A percentile compares a stretch with the other conserved stretches of the same genome.
These are phyloP conservation scores for Serpula lacrymans DNA, from an alignment of 768 basidiomycete species.

Conservation along the genomic window DNA sequence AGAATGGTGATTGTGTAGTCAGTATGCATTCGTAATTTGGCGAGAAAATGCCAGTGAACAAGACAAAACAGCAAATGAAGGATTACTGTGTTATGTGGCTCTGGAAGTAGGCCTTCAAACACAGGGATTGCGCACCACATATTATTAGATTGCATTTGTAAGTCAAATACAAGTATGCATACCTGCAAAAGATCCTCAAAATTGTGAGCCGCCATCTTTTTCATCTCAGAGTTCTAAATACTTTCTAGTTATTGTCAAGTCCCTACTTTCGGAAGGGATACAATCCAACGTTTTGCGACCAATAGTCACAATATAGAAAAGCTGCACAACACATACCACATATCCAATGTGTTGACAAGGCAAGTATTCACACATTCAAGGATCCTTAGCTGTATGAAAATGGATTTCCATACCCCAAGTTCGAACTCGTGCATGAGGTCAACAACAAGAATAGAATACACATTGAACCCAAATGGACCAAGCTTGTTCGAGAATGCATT, in stretches of 20 bases:
- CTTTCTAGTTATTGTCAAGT: background rate
- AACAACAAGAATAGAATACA: conserved; percentile 23
- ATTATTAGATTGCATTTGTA: too few relatives aligned
- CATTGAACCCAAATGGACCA: conserved; percentile 14
- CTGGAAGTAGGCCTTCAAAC: conserved; percentile 33
- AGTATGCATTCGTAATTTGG: conserved; percentile 39
- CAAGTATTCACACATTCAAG: conserved; percentile 9
- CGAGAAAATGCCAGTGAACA: conserved; percentile 36
- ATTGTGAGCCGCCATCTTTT: too few relatives aligned
- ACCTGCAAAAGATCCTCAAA: too few relatives aligned
- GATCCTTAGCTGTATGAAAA: conserved; percentile 31
- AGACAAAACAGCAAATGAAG: conserved; percentile 31
- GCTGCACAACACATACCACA: conserved; percentile 16
- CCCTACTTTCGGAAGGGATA: too few relatives aligned
- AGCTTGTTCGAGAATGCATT: conserved; percentile 33
- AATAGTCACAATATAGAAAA: background rate
- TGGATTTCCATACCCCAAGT: conserved; percentile 33
- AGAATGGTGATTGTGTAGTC: conserved; percentile 27
- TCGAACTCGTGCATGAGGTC: conserved; percentile 39
- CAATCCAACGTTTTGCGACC: background rate
- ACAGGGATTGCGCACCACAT: conserved; percentile 30
- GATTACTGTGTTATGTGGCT: conserved; percentile 19
- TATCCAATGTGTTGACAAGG: conserved; percentile 17
- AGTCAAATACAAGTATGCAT: conserved; percentile 4
- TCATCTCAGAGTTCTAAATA: conserved; percentile 30